phyloP scores from a whole-genome alignment of 225 moss, liverwort and hornwort genomes.

The Polytrichum formosum region DNA sequence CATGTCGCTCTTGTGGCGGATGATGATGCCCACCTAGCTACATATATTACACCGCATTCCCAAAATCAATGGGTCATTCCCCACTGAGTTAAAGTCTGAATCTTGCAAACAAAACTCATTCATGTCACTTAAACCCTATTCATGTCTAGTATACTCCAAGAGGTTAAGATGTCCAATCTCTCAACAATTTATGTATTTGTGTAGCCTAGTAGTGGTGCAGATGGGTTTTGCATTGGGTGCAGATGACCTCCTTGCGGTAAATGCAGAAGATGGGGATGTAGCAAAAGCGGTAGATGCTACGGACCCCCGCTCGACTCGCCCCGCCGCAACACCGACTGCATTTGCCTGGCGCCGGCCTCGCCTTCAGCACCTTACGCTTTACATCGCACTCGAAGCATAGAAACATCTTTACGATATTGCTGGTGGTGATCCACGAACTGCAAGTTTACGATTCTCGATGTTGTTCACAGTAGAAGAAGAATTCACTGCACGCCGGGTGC shows the following conservation, averaged over 20 bases:
- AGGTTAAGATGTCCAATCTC: too few relatives aligned
- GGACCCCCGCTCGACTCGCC: conserved; percentile 36
- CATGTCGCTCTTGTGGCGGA: too few relatives aligned
- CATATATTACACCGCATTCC: too few relatives aligned
- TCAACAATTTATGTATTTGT: not conserved
- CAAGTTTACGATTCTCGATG: too few relatives aligned
- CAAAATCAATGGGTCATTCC: too few relatives aligned
- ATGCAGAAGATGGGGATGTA: conserved; percentile 68
- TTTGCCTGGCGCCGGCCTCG: conserved; percentile 28
- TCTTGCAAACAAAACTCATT: too few relatives aligned
- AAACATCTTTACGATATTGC: conserved; percentile 32
- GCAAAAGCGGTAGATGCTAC: conserved; percentile 48
- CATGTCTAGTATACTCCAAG: not conserved
- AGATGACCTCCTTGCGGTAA: conserved; percentile 32
- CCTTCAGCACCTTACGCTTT: conserved; percentile 38
- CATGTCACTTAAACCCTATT: too few relatives aligned
- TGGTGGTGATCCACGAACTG: too few relatives aligned
- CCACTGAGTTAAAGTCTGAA: too few relatives aligned
- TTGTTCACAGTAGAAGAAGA: too few relatives aligned
- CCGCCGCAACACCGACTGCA: conserved; percentile 46
- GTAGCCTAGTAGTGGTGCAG: conserved; percentile 22
- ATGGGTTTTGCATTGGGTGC: conserved; percentile 38
- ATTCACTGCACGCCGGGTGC: too few relatives aligned
- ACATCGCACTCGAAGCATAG: conserved; percentile 55
- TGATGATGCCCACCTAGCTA: too few relatives aligned